These are phyloP conservation scores for Alternaria longipes DNA, from an alignment of 2,329 filamentous ascomycete genomes.

Conservation along the genomic window DNA sequence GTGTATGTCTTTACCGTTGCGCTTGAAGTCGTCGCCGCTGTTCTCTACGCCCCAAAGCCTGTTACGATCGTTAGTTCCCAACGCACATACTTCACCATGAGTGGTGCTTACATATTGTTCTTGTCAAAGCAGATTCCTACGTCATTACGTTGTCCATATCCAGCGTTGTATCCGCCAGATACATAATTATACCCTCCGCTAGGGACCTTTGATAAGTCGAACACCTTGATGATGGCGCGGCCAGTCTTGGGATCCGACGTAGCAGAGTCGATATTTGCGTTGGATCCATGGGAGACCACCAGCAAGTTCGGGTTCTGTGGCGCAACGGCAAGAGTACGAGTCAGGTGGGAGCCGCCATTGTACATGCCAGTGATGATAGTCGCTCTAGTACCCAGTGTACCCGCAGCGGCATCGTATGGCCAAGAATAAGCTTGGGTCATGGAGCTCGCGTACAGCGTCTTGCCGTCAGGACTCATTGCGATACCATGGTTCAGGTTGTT, in stretches of 20 bases:
- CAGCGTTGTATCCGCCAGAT: constrained; percentile 59
- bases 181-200: constrained; percentile 58
- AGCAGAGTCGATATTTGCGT: constrained; percentile 66
- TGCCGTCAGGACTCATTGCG: constrained; percentile 57
- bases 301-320: constrained; percentile 63
- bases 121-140: constrained; percentile 65
- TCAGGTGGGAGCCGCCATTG: constrained; percentile 64
- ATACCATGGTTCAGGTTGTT: constrained; percentile 62
- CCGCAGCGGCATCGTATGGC: constrained; percentile 65
- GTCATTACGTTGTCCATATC: constrained; percentile 77
- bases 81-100: constrained; percentile 24
- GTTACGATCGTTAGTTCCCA: neutral
- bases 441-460: constrained; percentile 64
- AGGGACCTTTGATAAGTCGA: constrained; percentile 57
- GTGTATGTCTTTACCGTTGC: constrained; percentile 69
- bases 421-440: constrained; percentile 68
- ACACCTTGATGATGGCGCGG: constrained; percentile 71
- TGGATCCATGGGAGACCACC: constrained; percentile 71
- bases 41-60: constrained; percentile 69
- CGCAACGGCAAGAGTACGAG: constrained; percentile 72
- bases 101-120: constrained; percentile 59
- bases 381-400: constrained; percentile 59
- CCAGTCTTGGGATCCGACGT: constrained; percentile 63
- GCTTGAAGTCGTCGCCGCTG: constrained; percentile 69
- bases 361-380: constrained; percentile 70